Evolutionary conservation across 2,329 filamentous ascomycete species (phyloP).

Genomic region (Alternaria triticimaculans): DNA sequence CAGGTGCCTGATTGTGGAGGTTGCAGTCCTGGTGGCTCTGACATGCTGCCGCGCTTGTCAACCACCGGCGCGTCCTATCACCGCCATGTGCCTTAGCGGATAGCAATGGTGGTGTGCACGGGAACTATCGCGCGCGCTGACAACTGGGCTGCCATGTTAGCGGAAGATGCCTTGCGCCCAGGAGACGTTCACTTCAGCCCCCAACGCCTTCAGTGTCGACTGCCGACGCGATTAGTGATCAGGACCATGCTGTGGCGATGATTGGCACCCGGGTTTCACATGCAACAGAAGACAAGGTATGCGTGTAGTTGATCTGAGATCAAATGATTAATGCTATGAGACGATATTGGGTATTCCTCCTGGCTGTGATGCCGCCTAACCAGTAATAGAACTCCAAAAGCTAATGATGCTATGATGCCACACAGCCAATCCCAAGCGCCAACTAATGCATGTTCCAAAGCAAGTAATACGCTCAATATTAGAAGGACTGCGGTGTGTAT

Average conservation of each 20-base stretch:
- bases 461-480: slow-evolving; percentile 45
- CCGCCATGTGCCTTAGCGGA: slow-evolving; percentile 6
- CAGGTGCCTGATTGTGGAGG: slow-evolving; percentile 13
- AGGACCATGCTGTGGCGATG: background rate
- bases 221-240: background rate
- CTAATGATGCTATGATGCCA: slow-evolving; percentile 25
- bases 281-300: background rate
- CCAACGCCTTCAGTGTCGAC: background rate
- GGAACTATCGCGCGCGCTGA: slow-evolving; percentile 5
- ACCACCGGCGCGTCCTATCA: slow-evolving; percentile 2
- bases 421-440: slow-evolving; percentile 35
- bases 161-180: background rate
- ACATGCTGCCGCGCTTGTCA: slow-evolving; percentile 6
- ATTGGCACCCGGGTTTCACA: slow-evolving; percentile 14
- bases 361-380: slow-evolving; percentile 26
- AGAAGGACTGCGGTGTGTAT: slow-evolving; percentile 35
- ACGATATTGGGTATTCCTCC: slow-evolving; percentile 30
- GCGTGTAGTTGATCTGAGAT: slow-evolving; percentile 21
- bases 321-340: slow-evolving; percentile 27
- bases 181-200: background rate
- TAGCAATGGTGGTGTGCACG: slow-evolving; percentile 15
- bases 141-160: background rate
- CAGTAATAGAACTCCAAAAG: slow-evolving; percentile 26
- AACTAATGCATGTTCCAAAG: slow-evolving; percentile 38
- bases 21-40: slow-evolving; percentile 1